Base-by-base conservation (phyloP, 257 asterid species). In the Gentiana straminea region DNA sequence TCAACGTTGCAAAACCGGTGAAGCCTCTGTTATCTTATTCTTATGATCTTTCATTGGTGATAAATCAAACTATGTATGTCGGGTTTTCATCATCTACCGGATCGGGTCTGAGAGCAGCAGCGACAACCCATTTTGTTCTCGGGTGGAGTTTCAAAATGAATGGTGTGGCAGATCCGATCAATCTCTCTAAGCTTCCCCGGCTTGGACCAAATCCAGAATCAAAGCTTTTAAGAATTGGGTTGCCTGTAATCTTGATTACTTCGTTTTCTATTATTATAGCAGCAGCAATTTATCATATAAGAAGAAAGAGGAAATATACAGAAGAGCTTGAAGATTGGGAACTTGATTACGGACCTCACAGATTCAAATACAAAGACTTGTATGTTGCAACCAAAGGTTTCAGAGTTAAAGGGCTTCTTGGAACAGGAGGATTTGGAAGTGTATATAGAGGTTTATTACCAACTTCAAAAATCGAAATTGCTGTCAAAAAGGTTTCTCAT, bases 301-400 rank as follows among this genome's bases (percentile, higher is more conserved):
- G 38, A 12, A 58, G 49, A 45, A 44, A 53, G 39, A 39, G 36
- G 13, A 68, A 68, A 44, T 59, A 45, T 10, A 57, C 69, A 0
- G 73, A 68, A 51, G 59, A 37, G 56, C 9, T 70, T 0, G 75
- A 70, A 37, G 67, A 59, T 1, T 70, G 75, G 75, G 75, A 70
- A 38, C 59, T 59, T 4, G 58, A 45, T 3, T 58, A 60, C 2
- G 75, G 75, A 12, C 54, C 75, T 2, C 70, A 50, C 32, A 64
- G 70, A 47, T 64, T 60, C 56, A 41, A 7, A 35, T 70, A 70
- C 39, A 61, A 64, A n/a, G 70, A 69, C 6, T 53, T 68, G 38
- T 60, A 58, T 6, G 10, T 24, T 33, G 74, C 74, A 8, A 69
- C 74, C 15, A 63, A 55, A 32, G 74, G 68, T 3, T 67, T 67